Evolutionary conservation across 345 rosid species (phyloP).

Genomic region (Camelina hispida): DNA sequence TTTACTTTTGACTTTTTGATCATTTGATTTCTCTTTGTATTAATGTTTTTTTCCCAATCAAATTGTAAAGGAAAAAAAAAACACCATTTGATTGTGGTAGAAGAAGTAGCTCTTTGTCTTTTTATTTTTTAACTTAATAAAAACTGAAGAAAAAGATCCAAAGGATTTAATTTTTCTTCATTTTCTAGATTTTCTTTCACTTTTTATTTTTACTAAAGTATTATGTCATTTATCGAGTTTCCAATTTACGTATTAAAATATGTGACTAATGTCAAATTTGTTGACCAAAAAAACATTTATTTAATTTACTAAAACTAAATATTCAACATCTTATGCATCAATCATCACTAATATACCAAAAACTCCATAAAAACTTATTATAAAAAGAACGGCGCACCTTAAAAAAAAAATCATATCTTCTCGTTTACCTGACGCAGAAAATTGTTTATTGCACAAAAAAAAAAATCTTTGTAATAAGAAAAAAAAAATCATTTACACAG

Average conservation of each 20-base stretch:
- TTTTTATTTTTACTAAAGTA: neutral
- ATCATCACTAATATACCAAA: neutral
- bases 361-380: neutral
- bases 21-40: constrained; percentile 42
- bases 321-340: neutral
- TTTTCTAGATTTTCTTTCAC: neutral
- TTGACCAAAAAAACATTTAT: neutral
- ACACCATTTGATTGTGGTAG: constrained; percentile 42
- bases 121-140: neutral
- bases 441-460: neutral
- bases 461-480: neutral
- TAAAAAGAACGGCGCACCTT: neutral
- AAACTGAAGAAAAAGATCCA: neutral
- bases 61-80: constrained; percentile 41
- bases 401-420: neutral
- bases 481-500: neutral
- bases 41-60: constrained; percentile 41
- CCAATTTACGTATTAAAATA: neutral
- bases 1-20: constrained; percentile 35
- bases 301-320: neutral
- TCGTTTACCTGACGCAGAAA: neutral
- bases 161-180: neutral
- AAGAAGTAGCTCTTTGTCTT: constrained; percentile 15
- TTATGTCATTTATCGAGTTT: neutral
- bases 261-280: neutral